phyloP scores from a whole-genome alignment of 2,329 filamentous ascomycete species.

The Ilyonectria destructans region DNA sequence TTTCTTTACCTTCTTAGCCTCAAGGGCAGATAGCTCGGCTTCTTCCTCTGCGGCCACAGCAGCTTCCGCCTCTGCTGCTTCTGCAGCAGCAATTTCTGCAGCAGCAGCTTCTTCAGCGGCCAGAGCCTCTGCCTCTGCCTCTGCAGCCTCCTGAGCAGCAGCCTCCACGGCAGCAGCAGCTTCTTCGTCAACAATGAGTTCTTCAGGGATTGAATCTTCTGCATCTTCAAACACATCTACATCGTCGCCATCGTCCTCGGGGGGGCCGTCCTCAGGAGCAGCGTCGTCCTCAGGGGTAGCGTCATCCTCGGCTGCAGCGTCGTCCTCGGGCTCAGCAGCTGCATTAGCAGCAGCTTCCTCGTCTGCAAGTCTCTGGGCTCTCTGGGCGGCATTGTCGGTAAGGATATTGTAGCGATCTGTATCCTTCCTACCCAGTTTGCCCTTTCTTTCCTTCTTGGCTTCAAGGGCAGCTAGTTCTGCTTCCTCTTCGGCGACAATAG shows the following conservation, averaged over 20 bases:
- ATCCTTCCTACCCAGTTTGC: slow-evolving; percentile 45
- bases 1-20: slow-evolving; percentile 67
- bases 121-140: slow-evolving; percentile 49
- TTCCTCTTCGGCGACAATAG: slow-evolving; percentile 41
- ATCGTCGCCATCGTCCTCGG: slow-evolving; percentile 6
- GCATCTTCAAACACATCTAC: slow-evolving; percentile 30
- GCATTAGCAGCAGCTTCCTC: slow-evolving; percentile 37
- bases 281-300: slow-evolving; percentile 35
- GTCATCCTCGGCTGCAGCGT: slow-evolving; percentile 32
- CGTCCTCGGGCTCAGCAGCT: slow-evolving; percentile 34
- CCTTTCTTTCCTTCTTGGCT: slow-evolving; percentile 42
- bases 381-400: slow-evolving; percentile 37
- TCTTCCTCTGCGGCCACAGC: slow-evolving; percentile 51
- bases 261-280: slow-evolving; percentile 31
- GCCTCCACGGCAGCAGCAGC: slow-evolving; percentile 43
- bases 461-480: slow-evolving; percentile 39
- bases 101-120: slow-evolving; percentile 1
- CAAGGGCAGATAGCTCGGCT: slow-evolving; percentile 59
- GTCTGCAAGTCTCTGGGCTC: slow-evolving; percentile 41
- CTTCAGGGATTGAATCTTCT: slow-evolving; percentile 35
- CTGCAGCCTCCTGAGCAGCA: slow-evolving; percentile 16
- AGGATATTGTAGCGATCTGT: slow-evolving; percentile 42
- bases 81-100: slow-evolving; percentile 13
- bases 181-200: slow-evolving; percentile 39
- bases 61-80: slow-evolving; percentile 36